Conservation (phyloP, 2,329 filamentous ascomycete genomes). For the Aspergillus tanneri region DNA sequence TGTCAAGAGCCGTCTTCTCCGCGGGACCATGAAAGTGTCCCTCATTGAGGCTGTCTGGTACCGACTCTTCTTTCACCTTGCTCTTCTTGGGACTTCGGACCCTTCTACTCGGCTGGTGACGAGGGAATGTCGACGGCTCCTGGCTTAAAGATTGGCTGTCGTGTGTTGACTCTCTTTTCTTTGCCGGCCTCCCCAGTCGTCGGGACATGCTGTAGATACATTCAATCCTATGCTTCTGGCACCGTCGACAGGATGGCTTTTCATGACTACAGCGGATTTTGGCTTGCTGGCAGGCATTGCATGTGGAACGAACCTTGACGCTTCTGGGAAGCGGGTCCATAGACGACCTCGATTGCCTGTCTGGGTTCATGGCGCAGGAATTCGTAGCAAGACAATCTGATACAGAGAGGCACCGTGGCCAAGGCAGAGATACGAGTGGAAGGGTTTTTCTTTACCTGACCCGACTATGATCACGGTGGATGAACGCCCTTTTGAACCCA, state of each 20-base stretch:
- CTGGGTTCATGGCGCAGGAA: conserved; percentile 9
- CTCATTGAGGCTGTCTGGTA: not conserved
- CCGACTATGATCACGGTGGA: not conserved
- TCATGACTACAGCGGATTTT: conserved; percentile 41
- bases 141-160: not conserved
- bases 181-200: conserved; percentile 35
- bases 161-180: conserved; percentile 25
- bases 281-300: conserved; percentile 41
- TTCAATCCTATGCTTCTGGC: conserved; percentile 35
- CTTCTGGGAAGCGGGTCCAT: conserved; percentile 28
- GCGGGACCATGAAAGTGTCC: not conserved
- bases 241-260: conserved; percentile 35
- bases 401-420: not conserved
- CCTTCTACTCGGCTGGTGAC: conserved; percentile 11
- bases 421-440: not conserved
- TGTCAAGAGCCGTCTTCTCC: conserved; percentile 8
- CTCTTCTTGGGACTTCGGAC: conserved; percentile 13
- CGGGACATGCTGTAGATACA: conserved; percentile 40
- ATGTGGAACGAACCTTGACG: conserved; percentile 39
- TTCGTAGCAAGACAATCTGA: not conserved
- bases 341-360: conserved; percentile 4
- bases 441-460: not conserved
- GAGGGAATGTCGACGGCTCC: not conserved
- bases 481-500: not conserved
- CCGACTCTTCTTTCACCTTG: conserved; percentile 10